Conservation (phyloP, 495 filamentous ascomycete species). For the Aspergillus incahuasiensis region DNA sequence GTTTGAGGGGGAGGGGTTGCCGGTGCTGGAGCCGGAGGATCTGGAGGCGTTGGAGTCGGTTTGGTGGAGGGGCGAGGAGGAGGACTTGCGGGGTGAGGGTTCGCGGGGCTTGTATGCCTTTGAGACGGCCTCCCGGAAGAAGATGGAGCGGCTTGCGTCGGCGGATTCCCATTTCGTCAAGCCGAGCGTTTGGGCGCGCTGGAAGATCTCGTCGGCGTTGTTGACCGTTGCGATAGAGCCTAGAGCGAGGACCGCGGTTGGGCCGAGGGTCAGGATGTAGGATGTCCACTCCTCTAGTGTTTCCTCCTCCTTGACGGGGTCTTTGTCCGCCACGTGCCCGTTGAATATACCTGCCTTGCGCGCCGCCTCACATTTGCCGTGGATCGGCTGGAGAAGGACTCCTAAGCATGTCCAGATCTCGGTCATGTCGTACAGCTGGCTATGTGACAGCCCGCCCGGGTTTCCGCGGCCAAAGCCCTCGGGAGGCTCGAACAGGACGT, state of each 20-base stretch:
- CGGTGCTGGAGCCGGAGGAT: slow-evolving; percentile 5
- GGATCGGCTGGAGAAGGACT: slow-evolving; percentile 53
- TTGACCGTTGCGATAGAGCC: slow-evolving; percentile 43
- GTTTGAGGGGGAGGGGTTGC: slow-evolving; percentile 2
- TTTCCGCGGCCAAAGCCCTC: slow-evolving; percentile 59
- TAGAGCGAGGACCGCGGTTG: slow-evolving; percentile 51
- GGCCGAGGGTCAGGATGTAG: slow-evolving; percentile 57
- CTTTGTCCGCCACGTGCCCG: slow-evolving; percentile 39
- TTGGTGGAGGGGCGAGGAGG: neutral
- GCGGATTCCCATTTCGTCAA: slow-evolving; percentile 54
- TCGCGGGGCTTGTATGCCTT: slow-evolving; percentile 54
- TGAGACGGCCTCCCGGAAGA: slow-evolving; percentile 59
- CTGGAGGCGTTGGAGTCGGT: slow-evolving; percentile 12
- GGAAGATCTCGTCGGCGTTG: slow-evolving; percentile 43
- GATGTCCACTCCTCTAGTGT: slow-evolving; percentile 63
- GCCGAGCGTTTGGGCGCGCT: slow-evolving; percentile 48
- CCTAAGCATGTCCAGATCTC: slow-evolving; percentile 64
- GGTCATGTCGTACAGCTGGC: slow-evolving; percentile 60
- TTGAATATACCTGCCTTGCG: slow-evolving; percentile 54
- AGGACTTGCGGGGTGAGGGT: slow-evolving; percentile 16
- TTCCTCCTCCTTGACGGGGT: slow-evolving; percentile 50
- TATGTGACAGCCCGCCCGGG: slow-evolving; percentile 46
- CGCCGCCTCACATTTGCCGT: slow-evolving; percentile 53
- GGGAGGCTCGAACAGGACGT: slow-evolving; percentile 53
- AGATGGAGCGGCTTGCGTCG: slow-evolving; percentile 48